Evolutionary conservation across 2,329 filamentous ascomycete species (phyloP).

Genomic region (Clonostachys rosea): DNA sequence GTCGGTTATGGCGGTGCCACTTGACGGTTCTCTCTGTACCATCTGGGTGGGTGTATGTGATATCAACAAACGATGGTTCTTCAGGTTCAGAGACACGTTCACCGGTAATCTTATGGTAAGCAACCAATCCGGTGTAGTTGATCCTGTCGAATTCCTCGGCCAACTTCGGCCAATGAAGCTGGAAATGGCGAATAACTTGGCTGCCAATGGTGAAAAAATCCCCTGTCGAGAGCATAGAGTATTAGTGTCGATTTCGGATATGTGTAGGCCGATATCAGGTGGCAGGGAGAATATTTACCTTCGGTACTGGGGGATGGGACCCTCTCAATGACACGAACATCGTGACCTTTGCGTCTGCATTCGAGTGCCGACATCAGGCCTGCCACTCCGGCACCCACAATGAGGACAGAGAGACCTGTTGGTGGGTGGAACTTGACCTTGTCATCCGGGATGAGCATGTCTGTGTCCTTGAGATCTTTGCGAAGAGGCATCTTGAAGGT

Average conservation of each 20-base stretch:
- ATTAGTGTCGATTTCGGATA: not conserved
- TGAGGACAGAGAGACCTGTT: slow-evolving; percentile 1
- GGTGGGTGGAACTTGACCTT: no score
- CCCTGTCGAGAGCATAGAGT: slow-evolving; percentile 32
- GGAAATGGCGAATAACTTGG: not conserved
- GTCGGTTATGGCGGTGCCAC: slow-evolving; percentile 42
- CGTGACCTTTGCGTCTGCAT: slow-evolving; percentile 56
- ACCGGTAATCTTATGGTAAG: no score
- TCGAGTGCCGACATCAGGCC: slow-evolving; percentile 61
- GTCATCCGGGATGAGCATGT: no score
- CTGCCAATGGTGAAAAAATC: slow-evolving; percentile 47
- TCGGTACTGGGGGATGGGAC: slow-evolving; percentile 47
- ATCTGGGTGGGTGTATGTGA: not conserved
- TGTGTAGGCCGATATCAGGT: not conserved
- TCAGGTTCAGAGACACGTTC: no score
- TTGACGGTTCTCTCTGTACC: no score
- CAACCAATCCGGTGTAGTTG: no score
- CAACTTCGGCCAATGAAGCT: no score
- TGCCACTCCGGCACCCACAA: slow-evolving; percentile 43
- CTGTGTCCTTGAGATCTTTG: no score
- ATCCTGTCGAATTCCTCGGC: no score
- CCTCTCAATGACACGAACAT: slow-evolving; percentile 52
- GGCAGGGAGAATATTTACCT: not conserved
- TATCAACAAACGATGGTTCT: not conserved
- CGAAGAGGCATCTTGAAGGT: no score